Base-by-base conservation (phyloP, 345 rosid genomes). In the Euclidium syriacum region DNA sequence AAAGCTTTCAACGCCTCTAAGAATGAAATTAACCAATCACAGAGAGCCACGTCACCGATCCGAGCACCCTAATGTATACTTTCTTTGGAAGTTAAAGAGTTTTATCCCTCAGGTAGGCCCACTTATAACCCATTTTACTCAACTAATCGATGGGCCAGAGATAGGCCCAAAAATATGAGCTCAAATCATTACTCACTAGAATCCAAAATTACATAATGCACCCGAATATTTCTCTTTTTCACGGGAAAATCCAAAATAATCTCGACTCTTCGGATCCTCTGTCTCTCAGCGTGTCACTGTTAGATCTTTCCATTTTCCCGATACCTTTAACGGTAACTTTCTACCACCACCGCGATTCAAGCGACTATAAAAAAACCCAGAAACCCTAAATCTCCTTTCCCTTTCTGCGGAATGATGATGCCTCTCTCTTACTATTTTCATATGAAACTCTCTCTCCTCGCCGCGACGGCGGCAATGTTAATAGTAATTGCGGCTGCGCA, bases 301-400 rank as follows among this genome's bases (percentile, higher is more conserved):
- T 50, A 59, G 73, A 59, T 58, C 66, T 68, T 59, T 17, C 67
- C 18, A 25, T 36, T 58, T 40, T 59, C 30, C 48, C 15, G 52
- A 59, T 5, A 23, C 47, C 62, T 60, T 18, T 52, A 68, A 68
- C 73, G 67, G 72, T 67, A 67, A 67, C 58, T 58, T 50, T 40
- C 27, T 27, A 19, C 10, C 25, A 22, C 55, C 36, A 40, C 48
- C 11, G n/a, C 48, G 15, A 66, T 41, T 52, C 62, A 53, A n/a
- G 52, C 44, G 10, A 14, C 46, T 36, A 36, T 14, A 40, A 29
- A 7, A 19, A 6, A 6, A 2, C 5, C 6, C 32, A 6, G 1
- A 35, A 5, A 10, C 6, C 25, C 22, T 5, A 4, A 6, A 49
- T 3, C 44, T 22, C 49, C 20, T 58, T 27, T 5, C 39, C 4